Evolutionary conservation across 2,329 filamentous ascomycete species (phyloP).

Genomic region (Exophiala sideris): DNA sequence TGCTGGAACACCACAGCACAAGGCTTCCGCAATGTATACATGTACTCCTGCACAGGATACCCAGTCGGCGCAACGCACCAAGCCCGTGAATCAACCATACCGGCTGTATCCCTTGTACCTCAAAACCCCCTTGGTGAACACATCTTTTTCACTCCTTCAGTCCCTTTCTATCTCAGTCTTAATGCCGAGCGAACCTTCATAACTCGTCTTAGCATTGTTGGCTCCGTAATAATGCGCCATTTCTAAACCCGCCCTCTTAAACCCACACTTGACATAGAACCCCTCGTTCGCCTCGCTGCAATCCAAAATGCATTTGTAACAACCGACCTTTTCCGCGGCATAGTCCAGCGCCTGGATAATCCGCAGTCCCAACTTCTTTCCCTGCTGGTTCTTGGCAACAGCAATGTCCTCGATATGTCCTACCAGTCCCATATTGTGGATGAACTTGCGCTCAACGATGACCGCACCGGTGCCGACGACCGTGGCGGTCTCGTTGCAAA

Average conservation of each 20-base stretch:
- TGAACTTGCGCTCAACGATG: conserved; percentile 82
- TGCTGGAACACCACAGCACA: too few relatives aligned
- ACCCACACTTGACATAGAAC: conserved; percentile 98
- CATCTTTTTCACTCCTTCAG: too few relatives aligned
- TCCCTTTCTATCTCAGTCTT: too few relatives aligned
- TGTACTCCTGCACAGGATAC: too few relatives aligned
- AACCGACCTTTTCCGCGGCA: conserved; percentile 82
- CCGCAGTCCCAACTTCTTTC: conserved; percentile 89
- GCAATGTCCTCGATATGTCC: conserved; percentile 98
- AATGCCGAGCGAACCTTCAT: conserved; percentile 1
- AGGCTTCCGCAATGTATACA: too few relatives aligned
- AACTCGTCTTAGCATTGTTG: conserved; percentile 4
- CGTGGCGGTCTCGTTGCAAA: conserved; percentile 66
- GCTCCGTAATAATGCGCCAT: conserved; percentile 87
- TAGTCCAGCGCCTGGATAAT: conserved; percentile 92
- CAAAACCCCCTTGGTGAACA: too few relatives aligned
- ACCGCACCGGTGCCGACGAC: conserved; percentile 90
- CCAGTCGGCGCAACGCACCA: too few relatives aligned
- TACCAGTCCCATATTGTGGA: conserved; percentile 57
- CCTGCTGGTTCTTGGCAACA: conserved; percentile 90
- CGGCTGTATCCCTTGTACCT: too few relatives aligned
- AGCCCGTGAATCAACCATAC: too few relatives aligned
- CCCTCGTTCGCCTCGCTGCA: conserved; percentile 95
- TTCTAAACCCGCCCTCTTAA: conserved; percentile 84
- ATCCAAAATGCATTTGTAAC: conserved; percentile 95